These are phyloP conservation scores for Curvularia spicifera DNA, from an alignment of 2,329 filamentous ascomycete species.

Conservation along the genomic window DNA sequence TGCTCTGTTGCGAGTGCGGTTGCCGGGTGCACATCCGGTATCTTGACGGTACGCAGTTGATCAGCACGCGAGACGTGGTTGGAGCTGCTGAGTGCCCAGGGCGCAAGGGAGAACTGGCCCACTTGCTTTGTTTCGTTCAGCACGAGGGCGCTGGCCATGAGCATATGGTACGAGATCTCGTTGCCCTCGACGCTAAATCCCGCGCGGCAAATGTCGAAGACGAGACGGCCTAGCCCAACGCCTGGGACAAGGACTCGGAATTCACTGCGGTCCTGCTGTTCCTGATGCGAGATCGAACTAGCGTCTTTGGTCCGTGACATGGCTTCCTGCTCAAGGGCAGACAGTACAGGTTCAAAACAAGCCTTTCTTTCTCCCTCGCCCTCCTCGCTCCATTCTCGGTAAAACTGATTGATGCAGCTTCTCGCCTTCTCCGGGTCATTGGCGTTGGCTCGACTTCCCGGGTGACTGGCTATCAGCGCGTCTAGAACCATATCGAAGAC, in stretches of 20 bases:
- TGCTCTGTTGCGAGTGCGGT: slow-evolving; percentile 39
- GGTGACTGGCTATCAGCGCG: slow-evolving; percentile 67
- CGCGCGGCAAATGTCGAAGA: slow-evolving; percentile 79
- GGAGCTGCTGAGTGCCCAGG: slow-evolving; percentile 87
- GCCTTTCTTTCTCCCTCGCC: slow-evolving; percentile 75
- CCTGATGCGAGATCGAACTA: neutral
- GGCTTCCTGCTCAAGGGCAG: slow-evolving; percentile 62
- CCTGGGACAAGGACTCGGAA: slow-evolving; percentile 83
- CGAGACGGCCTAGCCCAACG: slow-evolving; percentile 83
- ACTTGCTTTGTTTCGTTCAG: slow-evolving; percentile 69
- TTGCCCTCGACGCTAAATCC: slow-evolving; percentile 86
- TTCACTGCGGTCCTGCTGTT: slow-evolving; percentile 37
- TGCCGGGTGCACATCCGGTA: slow-evolving; percentile 74
- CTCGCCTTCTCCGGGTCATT: slow-evolving; percentile 87
- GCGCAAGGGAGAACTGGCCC: slow-evolving; percentile 75
- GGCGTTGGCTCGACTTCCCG: slow-evolving; percentile 61
- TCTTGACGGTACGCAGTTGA: slow-evolving; percentile 73
- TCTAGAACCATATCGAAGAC: slow-evolving; percentile 57
- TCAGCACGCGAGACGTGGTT: slow-evolving; percentile 77
- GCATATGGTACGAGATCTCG: slow-evolving; percentile 93
- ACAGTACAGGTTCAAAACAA: slow-evolving; percentile 76
- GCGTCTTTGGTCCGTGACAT: too few relatives aligned
- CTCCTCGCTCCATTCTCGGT: slow-evolving; percentile 88
- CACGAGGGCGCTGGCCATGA: slow-evolving; percentile 81
- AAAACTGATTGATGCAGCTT: slow-evolving; percentile 91